phyloP scores from a whole-genome alignment of 2,329 filamentous ascomycete genomes.

The Hypoxylon sp. region DNA sequence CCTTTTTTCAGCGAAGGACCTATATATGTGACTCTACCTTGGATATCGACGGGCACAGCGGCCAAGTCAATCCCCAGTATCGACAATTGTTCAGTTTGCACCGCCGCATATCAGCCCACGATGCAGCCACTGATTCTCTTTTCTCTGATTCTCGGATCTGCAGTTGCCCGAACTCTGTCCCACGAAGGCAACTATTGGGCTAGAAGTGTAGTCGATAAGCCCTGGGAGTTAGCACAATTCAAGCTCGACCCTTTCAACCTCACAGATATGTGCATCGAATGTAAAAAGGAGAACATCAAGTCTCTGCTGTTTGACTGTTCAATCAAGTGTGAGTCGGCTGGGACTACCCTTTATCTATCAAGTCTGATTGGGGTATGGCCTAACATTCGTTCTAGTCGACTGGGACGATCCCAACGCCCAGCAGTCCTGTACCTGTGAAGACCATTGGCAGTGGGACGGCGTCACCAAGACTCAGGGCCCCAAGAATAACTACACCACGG shows the following conservation, averaged over 20 bases:
- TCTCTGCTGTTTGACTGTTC: conserved; percentile 34
- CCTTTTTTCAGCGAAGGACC: not conserved
- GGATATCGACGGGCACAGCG: not conserved
- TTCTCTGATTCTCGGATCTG: not conserved
- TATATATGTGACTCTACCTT: not conserved
- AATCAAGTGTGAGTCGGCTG: conserved; percentile 39
- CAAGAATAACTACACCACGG: conserved; percentile 32
- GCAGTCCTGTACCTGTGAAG: conserved; percentile 25
- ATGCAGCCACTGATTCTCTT: conserved; percentile 7
- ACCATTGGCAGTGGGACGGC: conserved; percentile 40
- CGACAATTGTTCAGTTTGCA: not conserved
- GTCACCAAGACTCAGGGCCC: conserved; percentile 4
- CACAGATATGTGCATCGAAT: conserved; percentile 37
- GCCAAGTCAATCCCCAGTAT: not conserved
- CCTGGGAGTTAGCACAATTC: conserved; percentile 38
- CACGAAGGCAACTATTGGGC: not conserved
- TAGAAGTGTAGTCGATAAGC: conserved; percentile 4
- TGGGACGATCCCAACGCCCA: conserved; percentile 40
- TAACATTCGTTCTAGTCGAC: conserved; percentile 29
- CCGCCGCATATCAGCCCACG: not conserved
- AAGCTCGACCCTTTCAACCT: conserved; percentile 39
- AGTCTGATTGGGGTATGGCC: not conserved
- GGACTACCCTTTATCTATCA: not conserved
- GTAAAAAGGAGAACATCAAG: conserved; percentile 18
- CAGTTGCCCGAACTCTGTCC: conserved; percentile 2